Evolutionary conservation across 768 basidiomycete genomes (phyloP).

Genomic region (Suillus subalutaceus): DNA sequence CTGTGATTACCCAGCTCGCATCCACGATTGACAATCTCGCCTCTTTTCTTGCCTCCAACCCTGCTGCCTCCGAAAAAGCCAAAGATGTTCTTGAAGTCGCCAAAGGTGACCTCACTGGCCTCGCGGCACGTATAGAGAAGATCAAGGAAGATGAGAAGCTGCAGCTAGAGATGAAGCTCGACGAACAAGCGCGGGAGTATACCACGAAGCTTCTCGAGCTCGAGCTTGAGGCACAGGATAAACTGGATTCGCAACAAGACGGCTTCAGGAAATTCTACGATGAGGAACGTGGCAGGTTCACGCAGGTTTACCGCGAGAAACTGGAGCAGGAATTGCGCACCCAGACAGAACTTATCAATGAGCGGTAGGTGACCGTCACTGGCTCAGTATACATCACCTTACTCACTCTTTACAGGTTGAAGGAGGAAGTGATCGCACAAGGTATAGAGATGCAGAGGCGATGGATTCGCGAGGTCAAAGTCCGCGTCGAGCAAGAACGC

Average conservation of each 20-base stretch:
- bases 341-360: conserved; percentile 92
- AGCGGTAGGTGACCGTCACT: conserved; percentile 62
- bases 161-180: conserved; percentile 65
- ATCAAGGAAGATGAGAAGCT: conserved; percentile 79
- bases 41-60: conserved; percentile 76
- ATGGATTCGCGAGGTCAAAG: conserved; percentile 96
- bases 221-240: conserved; percentile 85
- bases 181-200: conserved; percentile 87
- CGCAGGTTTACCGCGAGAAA: conserved; percentile 82
- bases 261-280: conserved; percentile 83
- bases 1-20: conserved; percentile 91
- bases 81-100: conserved; percentile 79
- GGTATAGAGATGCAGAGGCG: conserved; percentile 96
- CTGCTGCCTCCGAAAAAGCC: conserved; percentile 66
- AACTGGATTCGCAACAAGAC: conserved; percentile 83
- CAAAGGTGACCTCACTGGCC: conserved; percentile 75
- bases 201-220: conserved; percentile 76
- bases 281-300: conserved; percentile 71
- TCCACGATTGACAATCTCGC: conserved; percentile 92
- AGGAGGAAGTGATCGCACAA: conserved; percentile 93
- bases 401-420: conserved; percentile 56
- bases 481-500: conserved; percentile 94
- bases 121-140: conserved; percentile 76
- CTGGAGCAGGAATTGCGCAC: conserved; percentile 82
- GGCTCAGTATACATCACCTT: not conserved